Percentiles rank a stretch among this genome's conserved stretches.
Evolutionary conservation across 2,329 filamentous ascomycete genomes (phyloP).

Genomic region (Ilyonectria robusta): DNA sequence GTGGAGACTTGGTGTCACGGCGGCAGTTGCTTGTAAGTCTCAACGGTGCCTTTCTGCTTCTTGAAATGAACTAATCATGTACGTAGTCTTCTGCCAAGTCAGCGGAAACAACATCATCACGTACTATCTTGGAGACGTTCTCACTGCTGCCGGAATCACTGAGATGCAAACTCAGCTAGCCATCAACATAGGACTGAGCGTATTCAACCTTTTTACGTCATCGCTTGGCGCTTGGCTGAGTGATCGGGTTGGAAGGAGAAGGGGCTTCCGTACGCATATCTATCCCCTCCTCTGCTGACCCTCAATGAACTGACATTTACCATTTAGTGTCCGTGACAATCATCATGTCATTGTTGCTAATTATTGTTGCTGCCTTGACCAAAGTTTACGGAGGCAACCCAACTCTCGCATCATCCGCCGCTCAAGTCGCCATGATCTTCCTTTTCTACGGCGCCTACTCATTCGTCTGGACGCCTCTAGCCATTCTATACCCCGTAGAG

Average conservation of each 20-base stretch:
- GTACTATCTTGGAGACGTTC: constrained; percentile 6
- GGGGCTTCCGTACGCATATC: constrained; percentile 12
- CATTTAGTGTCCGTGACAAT: constrained; percentile 5
- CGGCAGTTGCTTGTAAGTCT: constrained; percentile 6
- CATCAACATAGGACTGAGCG: constrained; percentile 16
- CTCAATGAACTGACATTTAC: background rate
- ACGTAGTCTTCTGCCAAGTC: constrained; percentile 7
- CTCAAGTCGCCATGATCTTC: constrained; percentile 21
- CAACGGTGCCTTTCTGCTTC: no score
- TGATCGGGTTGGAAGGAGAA: constrained; percentile 12
- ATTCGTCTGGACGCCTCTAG: constrained; percentile 15
- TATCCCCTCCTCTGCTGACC: no score
- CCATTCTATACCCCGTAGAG: constrained; percentile 20
- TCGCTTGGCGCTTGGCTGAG: constrained; percentile 9
- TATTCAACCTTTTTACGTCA: constrained; percentile 15
- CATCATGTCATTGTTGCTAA: constrained; percentile 6
- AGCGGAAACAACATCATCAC: constrained; percentile 16
- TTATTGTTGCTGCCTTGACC: constrained; percentile 12
- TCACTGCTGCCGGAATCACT: background rate
- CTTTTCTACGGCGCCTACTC: constrained; percentile 22
- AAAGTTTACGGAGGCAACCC: constrained; percentile 12
- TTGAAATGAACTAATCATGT: background rate
- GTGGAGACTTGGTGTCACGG: constrained; percentile 5
- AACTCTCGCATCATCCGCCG: constrained; percentile 15
- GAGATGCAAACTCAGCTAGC: constrained; percentile 10